Percentiles rank a stretch among this genome's conserved stretches.
Conservation (phyloP, 192 early-diverging fungal genomes). For the Podila horticola region DNA sequence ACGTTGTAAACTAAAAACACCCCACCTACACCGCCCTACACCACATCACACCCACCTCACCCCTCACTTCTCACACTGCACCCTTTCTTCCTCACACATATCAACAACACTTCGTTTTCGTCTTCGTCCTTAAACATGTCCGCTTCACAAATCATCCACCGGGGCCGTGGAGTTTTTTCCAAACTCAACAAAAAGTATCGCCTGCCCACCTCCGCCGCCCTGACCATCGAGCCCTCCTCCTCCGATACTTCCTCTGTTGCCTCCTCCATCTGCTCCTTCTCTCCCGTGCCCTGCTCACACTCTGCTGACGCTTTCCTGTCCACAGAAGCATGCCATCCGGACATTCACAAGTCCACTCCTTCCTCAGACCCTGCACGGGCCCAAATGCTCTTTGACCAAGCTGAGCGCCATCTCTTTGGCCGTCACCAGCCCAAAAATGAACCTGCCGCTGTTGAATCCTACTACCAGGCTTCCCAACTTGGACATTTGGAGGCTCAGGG, state of each 20-base stretch:
- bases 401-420: conserved; percentile 63
- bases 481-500: conserved; percentile 64
- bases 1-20: no score
- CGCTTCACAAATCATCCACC: conserved; percentile 48
- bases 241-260: not conserved
- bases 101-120: not conserved
- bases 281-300: conserved; percentile 16
- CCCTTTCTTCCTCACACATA: no score
- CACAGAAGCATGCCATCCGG: conserved; percentile 5
- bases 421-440: conserved; percentile 54
- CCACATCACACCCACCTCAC: not conserved
- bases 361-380: conserved; percentile 12
- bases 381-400: conserved; percentile 43
- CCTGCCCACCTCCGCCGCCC: conserved; percentile 19
- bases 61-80: not conserved
- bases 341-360: not conserved
- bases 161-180: conserved; percentile 48
- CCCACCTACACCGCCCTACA: not conserved
- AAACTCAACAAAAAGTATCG: conserved; percentile 54
- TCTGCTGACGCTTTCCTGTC: conserved; percentile 13
- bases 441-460: conserved; percentile 60
- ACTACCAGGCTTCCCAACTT: conserved; percentile 59
- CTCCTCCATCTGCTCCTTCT: conserved; percentile 38
- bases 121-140: conserved; percentile 19
- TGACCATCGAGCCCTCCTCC: not conserved